Percentiles rank a stretch among this genome's conserved stretches.
These are phyloP conservation scores for Nemania diffusa DNA, from an alignment of 2,329 filamentous ascomycete species.

Conservation along the genomic window DNA sequence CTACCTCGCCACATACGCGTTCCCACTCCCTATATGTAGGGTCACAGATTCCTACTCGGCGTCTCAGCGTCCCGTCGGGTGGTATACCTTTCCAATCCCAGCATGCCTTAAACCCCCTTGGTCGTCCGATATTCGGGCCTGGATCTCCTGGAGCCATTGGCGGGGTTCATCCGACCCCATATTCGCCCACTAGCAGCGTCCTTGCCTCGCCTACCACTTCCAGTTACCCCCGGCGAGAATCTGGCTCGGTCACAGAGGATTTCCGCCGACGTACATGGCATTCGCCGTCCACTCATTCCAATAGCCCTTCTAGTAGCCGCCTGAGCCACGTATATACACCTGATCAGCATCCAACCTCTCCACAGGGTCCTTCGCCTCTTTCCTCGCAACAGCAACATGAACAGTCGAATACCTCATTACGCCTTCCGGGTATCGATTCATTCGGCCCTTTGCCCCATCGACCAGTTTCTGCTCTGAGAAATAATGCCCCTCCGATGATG, in stretches of 20 bases:
- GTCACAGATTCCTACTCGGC: slow-evolving; percentile 73
- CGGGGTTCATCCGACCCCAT: slow-evolving; percentile 64
- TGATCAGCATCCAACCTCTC: slow-evolving; percentile 64
- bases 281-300: slow-evolving; percentile 75
- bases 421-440: slow-evolving; percentile 90
- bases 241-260: slow-evolving; percentile 73
- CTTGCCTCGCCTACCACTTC: slow-evolving; percentile 73
- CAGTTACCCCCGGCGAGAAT: slow-evolving; percentile 73
- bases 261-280: slow-evolving; percentile 92
- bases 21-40: slow-evolving; percentile 77
- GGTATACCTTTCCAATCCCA: slow-evolving; percentile 78
- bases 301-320: slow-evolving; percentile 72
- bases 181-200: slow-evolving; percentile 69
- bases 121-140: slow-evolving; percentile 65
- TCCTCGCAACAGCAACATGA: slow-evolving; percentile 54
- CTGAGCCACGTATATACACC: slow-evolving; percentile 80
- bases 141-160: slow-evolving; percentile 57
- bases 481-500: slow-evolving; percentile 80
- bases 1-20: slow-evolving; percentile 74
- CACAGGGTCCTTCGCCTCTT: slow-evolving; percentile 61
- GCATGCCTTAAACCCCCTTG: slow-evolving; percentile 64
- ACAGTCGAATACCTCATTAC: slow-evolving; percentile 69
- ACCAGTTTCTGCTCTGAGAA: slow-evolving; percentile 70
- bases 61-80: slow-evolving; percentile 83
- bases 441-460: slow-evolving; percentile 80